Percentiles rank a stretch among this genome's conserved stretches.
Evolutionary conservation across 768 basidiomycete genomes (phyloP).

Genomic region (Mycena epipterygia): DNA sequence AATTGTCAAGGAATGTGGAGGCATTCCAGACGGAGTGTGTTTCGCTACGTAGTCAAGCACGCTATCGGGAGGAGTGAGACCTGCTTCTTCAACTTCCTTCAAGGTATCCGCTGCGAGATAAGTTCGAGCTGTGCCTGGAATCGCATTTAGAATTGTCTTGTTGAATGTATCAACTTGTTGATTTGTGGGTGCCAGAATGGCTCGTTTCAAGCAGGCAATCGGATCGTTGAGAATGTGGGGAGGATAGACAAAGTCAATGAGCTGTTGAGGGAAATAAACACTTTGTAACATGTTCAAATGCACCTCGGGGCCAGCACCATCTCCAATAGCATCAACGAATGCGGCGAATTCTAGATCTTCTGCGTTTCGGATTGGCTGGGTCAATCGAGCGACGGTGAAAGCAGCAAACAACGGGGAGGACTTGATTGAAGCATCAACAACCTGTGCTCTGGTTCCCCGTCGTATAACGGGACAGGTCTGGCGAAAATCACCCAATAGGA

Average conservation of each 20-base stretch:
- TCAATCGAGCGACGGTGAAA: conserved; percentile 46
- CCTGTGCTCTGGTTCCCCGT: background rate
- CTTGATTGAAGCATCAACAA: conserved; percentile 41
- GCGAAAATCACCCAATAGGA: conserved; percentile 41
- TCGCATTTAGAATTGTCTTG: conserved; percentile 40
- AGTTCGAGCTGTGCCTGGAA: conserved; percentile 34
- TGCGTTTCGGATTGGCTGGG: conserved; percentile 51
- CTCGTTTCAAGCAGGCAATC: conserved; percentile 40
- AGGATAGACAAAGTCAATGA: conserved; percentile 41
- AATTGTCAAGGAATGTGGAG: conserved; percentile 42
- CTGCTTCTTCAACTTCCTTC: conserved; percentile 10
- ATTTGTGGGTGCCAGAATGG: conserved; percentile 50
- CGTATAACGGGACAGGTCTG: conserved; percentile 44
- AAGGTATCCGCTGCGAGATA: conserved; percentile 36
- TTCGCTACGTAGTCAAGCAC: conserved; percentile 33
- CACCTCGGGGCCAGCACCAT: conserved; percentile 45
- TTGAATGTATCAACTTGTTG: conserved; percentile 54
- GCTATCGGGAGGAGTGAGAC: conserved; percentile 23
- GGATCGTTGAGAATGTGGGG: conserved; percentile 44
- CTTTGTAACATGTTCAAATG: conserved; percentile 28
- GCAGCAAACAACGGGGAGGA: conserved; percentile 48
- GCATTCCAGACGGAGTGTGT: conserved; percentile 34
- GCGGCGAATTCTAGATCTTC: conserved; percentile 49
- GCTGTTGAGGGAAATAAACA: conserved; percentile 3
- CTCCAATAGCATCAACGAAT: conserved; percentile 55